These are phyloP conservation scores for Fraxinus angustifolia DNA, from an alignment of 305 asterid genomes.

Conservation along the genomic window DNA sequence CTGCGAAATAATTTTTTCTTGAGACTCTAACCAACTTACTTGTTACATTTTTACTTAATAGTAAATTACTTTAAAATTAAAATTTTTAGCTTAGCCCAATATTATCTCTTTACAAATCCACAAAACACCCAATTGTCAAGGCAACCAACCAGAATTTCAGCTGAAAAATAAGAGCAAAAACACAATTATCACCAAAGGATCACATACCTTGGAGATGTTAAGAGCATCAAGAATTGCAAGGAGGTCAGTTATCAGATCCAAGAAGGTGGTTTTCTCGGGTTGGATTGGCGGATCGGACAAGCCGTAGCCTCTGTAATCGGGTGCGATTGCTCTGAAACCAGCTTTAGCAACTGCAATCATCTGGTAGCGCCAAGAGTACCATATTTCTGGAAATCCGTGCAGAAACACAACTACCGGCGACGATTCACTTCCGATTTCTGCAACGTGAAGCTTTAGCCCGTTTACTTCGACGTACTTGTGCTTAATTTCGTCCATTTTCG, in stretches of 20 bases:
- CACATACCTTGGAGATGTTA: constrained; percentile 31
- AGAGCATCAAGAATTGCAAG: constrained; percentile 39
- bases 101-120: neutral
- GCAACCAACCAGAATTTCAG: neutral
- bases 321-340: constrained; percentile 46
- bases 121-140: neutral
- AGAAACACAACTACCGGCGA: constrained; percentile 38
- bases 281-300: constrained; percentile 40
- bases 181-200: neutral
- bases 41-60: neutral
- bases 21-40: neutral
- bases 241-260: constrained; percentile 39
- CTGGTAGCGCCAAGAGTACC: constrained; percentile 61
- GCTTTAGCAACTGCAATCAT: constrained; percentile 42
- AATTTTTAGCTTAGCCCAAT: neutral
- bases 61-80: neutral
- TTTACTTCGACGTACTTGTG: constrained; percentile 33
- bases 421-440: constrained; percentile 46
- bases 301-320: constrained; percentile 54
- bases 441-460: constrained; percentile 48
- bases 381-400: constrained; percentile 60
- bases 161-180: neutral
- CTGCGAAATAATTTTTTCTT: constrained; percentile 18
- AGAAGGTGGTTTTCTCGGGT: constrained; percentile 37
- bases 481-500: constrained; percentile 37